phyloP scores from a whole-genome alignment of 2,329 filamentous ascomycete genomes.

The Epichloe baconii region DNA sequence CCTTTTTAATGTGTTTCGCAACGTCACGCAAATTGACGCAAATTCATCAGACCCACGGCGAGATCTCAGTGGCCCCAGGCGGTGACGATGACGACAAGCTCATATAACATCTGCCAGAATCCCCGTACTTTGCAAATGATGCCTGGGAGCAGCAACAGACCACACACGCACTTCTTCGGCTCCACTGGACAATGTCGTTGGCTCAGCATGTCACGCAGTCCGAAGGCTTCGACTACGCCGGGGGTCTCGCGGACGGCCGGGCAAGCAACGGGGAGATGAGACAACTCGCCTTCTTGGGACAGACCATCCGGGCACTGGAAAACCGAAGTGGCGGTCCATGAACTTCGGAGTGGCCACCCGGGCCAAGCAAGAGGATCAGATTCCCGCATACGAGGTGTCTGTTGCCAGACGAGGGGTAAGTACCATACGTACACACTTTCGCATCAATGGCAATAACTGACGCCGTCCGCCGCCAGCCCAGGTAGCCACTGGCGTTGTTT shows the following conservation, averaged over 20 bases:
- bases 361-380: background rate
- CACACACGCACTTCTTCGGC: too few relatives aligned
- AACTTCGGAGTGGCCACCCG: background rate
- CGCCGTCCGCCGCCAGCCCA: constrained; percentile 12
- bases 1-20: too few relatives aligned
- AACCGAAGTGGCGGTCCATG: background rate
- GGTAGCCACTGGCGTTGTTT: constrained; percentile 16
- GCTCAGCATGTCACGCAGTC: background rate
- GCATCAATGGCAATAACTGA: background rate
- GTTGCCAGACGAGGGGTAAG: background rate
- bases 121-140: too few relatives aligned
- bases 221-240: background rate
- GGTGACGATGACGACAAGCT: too few relatives aligned
- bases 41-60: too few relatives aligned
- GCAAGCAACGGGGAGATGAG: background rate
- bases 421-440: background rate
- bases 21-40: too few relatives aligned
- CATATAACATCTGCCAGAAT: too few relatives aligned
- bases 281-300: background rate
- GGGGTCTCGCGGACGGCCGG: background rate
- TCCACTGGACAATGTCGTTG: background rate
- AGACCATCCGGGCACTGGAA: background rate
- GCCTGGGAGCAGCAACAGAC: too few relatives aligned
- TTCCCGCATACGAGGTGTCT: background rate
- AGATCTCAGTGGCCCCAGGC: too few relatives aligned